A percentile compares a stretch with the other conserved stretches of the same genome.
phyloP scores from a whole-genome alignment of 1,284 basidiomycete genomes.

The Irpex lacteus region DNA sequence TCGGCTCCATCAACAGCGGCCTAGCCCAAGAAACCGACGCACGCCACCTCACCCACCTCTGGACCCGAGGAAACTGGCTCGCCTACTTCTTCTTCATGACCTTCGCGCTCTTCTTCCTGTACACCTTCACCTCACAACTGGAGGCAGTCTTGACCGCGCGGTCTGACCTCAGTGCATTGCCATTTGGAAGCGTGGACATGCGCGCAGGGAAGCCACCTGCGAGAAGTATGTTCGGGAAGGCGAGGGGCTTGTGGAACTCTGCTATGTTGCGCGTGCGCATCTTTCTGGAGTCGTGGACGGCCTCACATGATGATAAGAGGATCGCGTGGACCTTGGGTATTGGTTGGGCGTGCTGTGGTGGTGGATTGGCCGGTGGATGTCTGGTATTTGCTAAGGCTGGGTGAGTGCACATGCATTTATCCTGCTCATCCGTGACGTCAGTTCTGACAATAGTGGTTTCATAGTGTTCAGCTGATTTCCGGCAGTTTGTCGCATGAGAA shows the following conservation, averaged over 20 bases:
- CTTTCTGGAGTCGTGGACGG: conserved; percentile 73
- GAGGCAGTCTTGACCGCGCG: conserved; percentile 68
- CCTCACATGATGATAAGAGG: conserved; percentile 75
- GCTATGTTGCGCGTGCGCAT: conserved; percentile 55
- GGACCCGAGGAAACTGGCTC: conserved; percentile 85
- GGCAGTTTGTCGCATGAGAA: conserved; percentile 74
- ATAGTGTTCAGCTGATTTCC: conserved; percentile 73
- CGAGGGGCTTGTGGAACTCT: conserved; percentile 39
- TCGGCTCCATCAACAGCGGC: conserved; percentile 80
- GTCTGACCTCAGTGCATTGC: conserved; percentile 56
- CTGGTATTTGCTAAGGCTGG: conserved; percentile 90
- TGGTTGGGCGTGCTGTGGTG: conserved; percentile 89
- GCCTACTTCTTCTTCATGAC: conserved; percentile 83
- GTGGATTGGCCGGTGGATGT: conserved; percentile 83
- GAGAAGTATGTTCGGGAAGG: conserved; percentile 28
- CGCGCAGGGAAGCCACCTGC: conserved; percentile 24
- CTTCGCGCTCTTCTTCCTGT: conserved; percentile 61
- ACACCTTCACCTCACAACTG: conserved; percentile 62
- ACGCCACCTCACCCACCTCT: conserved; percentile 72
- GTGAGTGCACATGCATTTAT: conserved; percentile 42
- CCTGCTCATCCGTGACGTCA: conserved; percentile 8
- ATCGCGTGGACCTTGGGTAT: conserved; percentile 89
- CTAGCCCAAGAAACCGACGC: conserved; percentile 69
- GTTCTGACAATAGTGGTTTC: background rate
- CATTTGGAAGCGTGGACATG: conserved; percentile 42